phyloP scores from a whole-genome alignment of 2,329 filamentous ascomycete genomes.

The Scorias spongiosa region DNA sequence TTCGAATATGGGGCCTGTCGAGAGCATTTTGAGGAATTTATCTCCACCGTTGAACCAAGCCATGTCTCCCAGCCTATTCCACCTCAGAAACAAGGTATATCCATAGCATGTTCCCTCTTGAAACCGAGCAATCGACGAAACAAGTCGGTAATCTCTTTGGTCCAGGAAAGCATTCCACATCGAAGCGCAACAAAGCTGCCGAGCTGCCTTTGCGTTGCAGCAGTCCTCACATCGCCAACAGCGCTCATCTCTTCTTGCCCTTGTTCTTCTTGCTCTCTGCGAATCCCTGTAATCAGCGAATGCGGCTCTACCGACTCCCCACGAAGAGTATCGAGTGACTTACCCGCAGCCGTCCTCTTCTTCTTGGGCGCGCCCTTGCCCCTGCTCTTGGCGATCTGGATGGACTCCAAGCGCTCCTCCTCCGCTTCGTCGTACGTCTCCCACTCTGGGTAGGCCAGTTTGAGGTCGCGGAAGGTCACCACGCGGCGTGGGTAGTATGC shows the following conservation, averaged over 20 bases:
- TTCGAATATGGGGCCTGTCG: too few species aligned
- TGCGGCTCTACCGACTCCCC: neutral
- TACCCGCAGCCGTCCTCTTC: constrained; percentile 48
- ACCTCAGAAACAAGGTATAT: too few species aligned
- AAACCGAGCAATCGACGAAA: too few species aligned
- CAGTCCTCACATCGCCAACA: too few species aligned
- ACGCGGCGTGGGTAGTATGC: constrained; percentile 77
- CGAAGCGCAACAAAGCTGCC: too few species aligned
- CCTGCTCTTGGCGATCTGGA: constrained; percentile 48
- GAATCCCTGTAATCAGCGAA: neutral
- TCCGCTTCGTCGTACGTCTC: constrained; percentile 61
- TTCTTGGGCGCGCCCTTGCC: constrained; percentile 86
- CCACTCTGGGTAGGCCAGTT: constrained; percentile 52
- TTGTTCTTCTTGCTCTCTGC: constrained; percentile 6
- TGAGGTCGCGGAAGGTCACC: constrained; percentile 57
- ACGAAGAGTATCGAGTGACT: constrained; percentile 10
- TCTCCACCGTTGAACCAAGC: too few species aligned
- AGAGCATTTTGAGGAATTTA: too few species aligned
- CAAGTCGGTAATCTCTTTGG: too few species aligned
- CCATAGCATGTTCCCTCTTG: too few species aligned
- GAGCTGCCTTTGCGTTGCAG: too few species aligned
- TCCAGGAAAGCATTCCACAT: too few species aligned
- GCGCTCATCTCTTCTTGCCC: constrained; percentile 4
- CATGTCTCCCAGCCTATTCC: too few species aligned
- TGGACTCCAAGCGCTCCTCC: constrained; percentile 62